Evolutionary conservation across 176 grass and related monocot species (phyloP).

Genomic region (Aegilops sharonensis): DNA sequence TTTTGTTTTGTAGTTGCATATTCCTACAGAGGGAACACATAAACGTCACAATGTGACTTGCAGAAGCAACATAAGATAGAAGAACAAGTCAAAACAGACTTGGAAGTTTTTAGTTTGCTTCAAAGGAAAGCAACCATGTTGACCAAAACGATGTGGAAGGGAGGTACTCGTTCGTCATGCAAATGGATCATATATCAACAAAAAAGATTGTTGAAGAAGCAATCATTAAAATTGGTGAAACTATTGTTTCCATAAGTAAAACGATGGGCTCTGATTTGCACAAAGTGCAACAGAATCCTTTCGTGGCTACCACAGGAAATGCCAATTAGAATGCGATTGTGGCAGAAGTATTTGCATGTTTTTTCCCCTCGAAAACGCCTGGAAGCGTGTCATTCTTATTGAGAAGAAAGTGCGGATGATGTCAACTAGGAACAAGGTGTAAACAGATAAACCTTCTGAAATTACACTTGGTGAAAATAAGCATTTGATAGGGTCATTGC

Average conservation of each 20-base stretch:
- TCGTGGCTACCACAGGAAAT: not conserved
- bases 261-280: not conserved
- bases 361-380: not conserved
- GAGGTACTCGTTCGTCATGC: not conserved
- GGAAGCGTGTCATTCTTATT: not conserved
- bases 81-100: not conserved
- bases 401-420: not conserved
- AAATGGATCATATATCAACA: not conserved
- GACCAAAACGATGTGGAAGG: conserved; percentile 1
- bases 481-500: not conserved
- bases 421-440: not conserved
- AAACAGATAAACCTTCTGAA: not conserved
- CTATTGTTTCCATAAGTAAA: not conserved
- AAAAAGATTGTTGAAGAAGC: not conserved
- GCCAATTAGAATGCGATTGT: not conserved
- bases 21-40: not conserved
- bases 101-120: not conserved
- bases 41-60: not conserved
- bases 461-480: not conserved
- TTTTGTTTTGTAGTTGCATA: not conserved
- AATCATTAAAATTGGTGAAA: not conserved
- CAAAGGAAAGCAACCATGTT: not conserved
- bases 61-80: not conserved
- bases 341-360: not conserved
- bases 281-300: not conserved